Percentiles rank a stretch among this genome's conserved stretches.
phyloP scores from a whole-genome alignment of 352 stramenopile genomes.

The Pythium dissimile region DNA sequence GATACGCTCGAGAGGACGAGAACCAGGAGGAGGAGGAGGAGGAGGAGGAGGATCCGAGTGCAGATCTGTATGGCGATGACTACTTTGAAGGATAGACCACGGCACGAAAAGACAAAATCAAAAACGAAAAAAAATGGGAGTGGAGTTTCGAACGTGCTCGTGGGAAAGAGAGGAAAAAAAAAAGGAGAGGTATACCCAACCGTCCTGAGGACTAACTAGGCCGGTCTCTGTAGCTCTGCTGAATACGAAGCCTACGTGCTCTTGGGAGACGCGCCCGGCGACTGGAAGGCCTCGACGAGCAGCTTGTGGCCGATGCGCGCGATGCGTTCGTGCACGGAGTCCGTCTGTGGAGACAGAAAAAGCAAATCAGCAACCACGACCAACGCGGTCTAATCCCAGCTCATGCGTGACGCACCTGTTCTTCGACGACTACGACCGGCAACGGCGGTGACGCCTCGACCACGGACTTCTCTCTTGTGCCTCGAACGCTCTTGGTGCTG shows the following conservation, averaged over 20 bases:
- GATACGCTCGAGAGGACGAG: slow-evolving; percentile 9
- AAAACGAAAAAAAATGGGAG: too few species aligned
- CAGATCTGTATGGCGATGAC: slow-evolving; percentile 27
- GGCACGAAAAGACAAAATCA: too few species aligned
- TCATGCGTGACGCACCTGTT: not conserved
- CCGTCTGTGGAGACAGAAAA: slow-evolving; percentile 3
- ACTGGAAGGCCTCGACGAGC: slow-evolving; percentile 54
- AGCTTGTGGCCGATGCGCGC: slow-evolving; percentile 72
- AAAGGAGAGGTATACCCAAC: too few species aligned
- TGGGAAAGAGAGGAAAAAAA: too few species aligned
- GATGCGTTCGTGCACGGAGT: slow-evolving; percentile 50
- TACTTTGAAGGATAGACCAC: slow-evolving; percentile 18
- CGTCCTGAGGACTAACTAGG: too few species aligned
- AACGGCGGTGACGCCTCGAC: not conserved
- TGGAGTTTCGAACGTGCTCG: too few species aligned
- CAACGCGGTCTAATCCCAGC: not conserved
- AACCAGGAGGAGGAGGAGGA: slow-evolving; percentile 9
- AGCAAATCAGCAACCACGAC: not conserved
- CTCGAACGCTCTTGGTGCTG: not conserved
- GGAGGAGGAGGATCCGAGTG: slow-evolving; percentile 7
- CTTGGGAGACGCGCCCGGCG: not conserved
- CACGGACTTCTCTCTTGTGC: not conserved
- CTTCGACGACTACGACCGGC: not conserved
- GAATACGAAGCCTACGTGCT: not conserved
- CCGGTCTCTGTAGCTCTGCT: too few species aligned